Percentiles rank a stretch among this genome's conserved stretches.
These are phyloP conservation scores for Fusarium compactum DNA, from an alignment of 2,329 filamentous ascomycete genomes.

Conservation along the genomic window DNA sequence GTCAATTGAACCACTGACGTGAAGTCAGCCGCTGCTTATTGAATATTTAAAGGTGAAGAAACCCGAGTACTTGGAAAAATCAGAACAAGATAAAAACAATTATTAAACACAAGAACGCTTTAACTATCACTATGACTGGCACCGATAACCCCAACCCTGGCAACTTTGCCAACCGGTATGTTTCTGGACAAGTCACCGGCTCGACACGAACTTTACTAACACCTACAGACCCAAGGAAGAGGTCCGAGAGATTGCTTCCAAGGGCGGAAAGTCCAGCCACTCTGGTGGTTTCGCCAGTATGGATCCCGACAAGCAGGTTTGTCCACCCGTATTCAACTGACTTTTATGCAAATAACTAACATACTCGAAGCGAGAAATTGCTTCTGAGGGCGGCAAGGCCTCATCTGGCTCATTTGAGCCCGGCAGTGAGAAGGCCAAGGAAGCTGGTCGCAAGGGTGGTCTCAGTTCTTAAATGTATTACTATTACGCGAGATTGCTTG, in stretches of 20 bases:
- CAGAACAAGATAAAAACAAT: not conserved
- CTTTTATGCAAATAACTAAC: not conserved
- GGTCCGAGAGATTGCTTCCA: conserved; percentile 57
- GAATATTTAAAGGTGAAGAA: not conserved
- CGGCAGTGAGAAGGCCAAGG: conserved; percentile 63
- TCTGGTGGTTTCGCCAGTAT: conserved; percentile 55
- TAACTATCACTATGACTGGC: conserved; percentile 35
- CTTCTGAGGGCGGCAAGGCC: conserved; percentile 65
- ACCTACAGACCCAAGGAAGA: conserved; percentile 56
- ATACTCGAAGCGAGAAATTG: conserved; percentile 59
- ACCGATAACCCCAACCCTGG: conserved; percentile 45
- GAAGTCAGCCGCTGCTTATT: accelerated
- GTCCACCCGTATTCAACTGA: conserved; percentile 46
- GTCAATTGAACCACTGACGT: not conserved
- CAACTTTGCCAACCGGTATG: conserved; percentile 48
- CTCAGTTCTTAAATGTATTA: conserved; percentile 17
- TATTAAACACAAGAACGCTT: not conserved
- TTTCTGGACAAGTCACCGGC: too few species aligned
- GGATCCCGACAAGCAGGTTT: conserved; percentile 56
- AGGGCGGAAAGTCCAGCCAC: conserved; percentile 57
- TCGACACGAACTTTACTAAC: not conserved
- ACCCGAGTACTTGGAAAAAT: accelerated
- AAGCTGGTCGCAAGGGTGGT: conserved; percentile 68
- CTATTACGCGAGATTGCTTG: not conserved
- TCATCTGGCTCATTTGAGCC: conserved; percentile 67